Evolutionary conservation across 169 alveolate genomes (phyloP), one percentile per base, ranked within the genome.

Genomic region (Eimeria acervulina): DNA sequence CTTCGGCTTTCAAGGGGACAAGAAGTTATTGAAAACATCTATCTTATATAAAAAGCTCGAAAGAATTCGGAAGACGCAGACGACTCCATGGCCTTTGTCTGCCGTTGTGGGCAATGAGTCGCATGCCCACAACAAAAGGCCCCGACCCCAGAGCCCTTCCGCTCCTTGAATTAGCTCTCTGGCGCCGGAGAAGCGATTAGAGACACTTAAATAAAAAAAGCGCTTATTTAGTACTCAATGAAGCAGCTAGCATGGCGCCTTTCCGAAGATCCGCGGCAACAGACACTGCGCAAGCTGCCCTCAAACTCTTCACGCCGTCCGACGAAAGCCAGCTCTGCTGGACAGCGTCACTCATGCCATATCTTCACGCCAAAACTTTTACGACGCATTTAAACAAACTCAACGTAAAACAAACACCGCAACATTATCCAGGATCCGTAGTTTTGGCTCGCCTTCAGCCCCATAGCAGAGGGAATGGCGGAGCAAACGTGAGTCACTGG

Each of bases 41-140:
- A 63, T 47, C 17, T 21, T 21, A 44, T 78, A 23, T 78, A 78
- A 78, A 78, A 78, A 78, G 44, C 59, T 74, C 33, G 40, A 40
- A 47, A 42, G 40, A 28, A 17, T 28, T 78, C 61, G 26, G 63
- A 78, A 78, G 88, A 78, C 40, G 59, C 38, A 6, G 40, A 40
- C 8, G 42, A 44, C 44, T 78, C 40, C 12, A 47, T 51, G 36
- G 88, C 81, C 81, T 31, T 40, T 78, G 66, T 78, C 40, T 78
- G 88, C 66, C 66, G 19, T 66, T 78, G 88, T 78, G 88, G 88
- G 66, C 88, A 23, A 78, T 47, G 88, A 42, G 66, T 78, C 88
- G 88, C 88, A 78, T 78, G 88, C 88, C 88, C 88, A 78, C 88
- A 78, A 40, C 66, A 19, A 44, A 44, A 78, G 88, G 88, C 88